These are phyloP conservation scores for Tolypocladium inflatum DNA, from an alignment of 2,329 filamentous ascomycete genomes.

Conservation along the genomic window DNA sequence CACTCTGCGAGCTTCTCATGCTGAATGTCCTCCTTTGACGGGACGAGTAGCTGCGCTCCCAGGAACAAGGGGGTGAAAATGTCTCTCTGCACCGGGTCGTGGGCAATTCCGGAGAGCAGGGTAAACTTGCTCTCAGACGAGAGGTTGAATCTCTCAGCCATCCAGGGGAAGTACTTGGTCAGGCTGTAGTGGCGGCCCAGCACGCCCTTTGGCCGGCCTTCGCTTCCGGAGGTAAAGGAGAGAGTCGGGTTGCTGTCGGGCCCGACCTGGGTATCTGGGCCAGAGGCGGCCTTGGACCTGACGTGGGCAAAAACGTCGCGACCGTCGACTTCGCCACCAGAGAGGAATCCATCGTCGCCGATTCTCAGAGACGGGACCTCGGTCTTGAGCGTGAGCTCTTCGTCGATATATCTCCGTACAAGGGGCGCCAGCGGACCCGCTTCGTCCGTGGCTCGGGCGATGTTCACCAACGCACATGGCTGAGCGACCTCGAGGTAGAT, in stretches of 20 bases:
- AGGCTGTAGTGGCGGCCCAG: constrained; percentile 79
- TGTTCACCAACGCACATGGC: constrained; percentile 57
- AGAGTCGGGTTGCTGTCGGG: constrained; percentile 77
- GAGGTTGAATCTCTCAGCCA: constrained; percentile 73
- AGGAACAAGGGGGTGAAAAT: constrained; percentile 89
- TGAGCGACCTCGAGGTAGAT: constrained; percentile 72
- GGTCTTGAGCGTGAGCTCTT: constrained; percentile 62
- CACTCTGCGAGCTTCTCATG: constrained; percentile 81
- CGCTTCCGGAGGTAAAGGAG: constrained; percentile 63
- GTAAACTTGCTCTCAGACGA: constrained; percentile 68
- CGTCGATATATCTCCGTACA: constrained; percentile 57
- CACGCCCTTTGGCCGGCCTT: constrained; percentile 80
- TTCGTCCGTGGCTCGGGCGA: constrained; percentile 56
- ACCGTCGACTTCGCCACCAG: constrained; percentile 58
- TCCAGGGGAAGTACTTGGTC: constrained; percentile 85
- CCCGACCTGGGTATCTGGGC: constrained; percentile 68
- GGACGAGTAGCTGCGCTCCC: constrained; percentile 69
- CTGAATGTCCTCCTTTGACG: constrained; percentile 72
- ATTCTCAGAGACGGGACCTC: constrained; percentile 67
- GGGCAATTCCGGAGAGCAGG: constrained; percentile 75
- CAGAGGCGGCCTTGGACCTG: constrained; percentile 38
- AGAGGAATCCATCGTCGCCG: constrained; percentile 58
- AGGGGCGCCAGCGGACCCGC: constrained; percentile 36
- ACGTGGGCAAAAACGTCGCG: constrained; percentile 55
- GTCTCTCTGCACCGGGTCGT: constrained; percentile 59